Conservation (phyloP, 2,329 filamentous ascomycete genomes). For the Arthroderma uncinatum region DNA sequence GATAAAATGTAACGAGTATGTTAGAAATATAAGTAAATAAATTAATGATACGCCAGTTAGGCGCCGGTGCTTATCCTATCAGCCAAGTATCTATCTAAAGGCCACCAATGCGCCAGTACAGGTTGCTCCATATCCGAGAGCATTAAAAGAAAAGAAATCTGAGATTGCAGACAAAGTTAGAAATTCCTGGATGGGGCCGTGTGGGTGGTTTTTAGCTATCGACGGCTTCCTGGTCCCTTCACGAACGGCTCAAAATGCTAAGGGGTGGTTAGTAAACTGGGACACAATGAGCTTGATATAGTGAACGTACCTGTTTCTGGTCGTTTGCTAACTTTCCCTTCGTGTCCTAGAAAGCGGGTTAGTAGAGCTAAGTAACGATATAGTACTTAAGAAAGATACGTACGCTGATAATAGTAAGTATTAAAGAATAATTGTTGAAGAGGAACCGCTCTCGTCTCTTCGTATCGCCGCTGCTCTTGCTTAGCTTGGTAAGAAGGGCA, state of each 20-base stretch:
- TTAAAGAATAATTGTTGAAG: conserved; percentile 89
- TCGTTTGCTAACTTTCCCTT: conserved; percentile 48
- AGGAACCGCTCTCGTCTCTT: conserved; percentile 78
- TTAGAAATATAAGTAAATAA: background rate
- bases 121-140: background rate
- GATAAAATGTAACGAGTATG: background rate
- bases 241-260: conserved; percentile 33
- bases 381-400: conserved; percentile 17
- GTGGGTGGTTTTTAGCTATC: background rate
- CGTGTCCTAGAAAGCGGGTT: conserved; percentile 28
- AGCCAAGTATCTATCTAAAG: background rate
- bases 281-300: background rate
- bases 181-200: too few species aligned
- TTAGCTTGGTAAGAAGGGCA: conserved; percentile 65
- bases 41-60: background rate
- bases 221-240: background rate
- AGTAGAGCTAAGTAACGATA: background rate
- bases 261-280: conserved; percentile 11
- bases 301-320: conserved; percentile 44
- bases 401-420: conserved; percentile 81
- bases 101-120: background rate
- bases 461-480: conserved; percentile 62
- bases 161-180: background rate
- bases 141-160: background rate
- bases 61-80: background rate